These are phyloP conservation scores for Aspergillus calidoustus DNA, from an alignment of 2,329 filamentous ascomycete species.

Conservation along the genomic window DNA sequence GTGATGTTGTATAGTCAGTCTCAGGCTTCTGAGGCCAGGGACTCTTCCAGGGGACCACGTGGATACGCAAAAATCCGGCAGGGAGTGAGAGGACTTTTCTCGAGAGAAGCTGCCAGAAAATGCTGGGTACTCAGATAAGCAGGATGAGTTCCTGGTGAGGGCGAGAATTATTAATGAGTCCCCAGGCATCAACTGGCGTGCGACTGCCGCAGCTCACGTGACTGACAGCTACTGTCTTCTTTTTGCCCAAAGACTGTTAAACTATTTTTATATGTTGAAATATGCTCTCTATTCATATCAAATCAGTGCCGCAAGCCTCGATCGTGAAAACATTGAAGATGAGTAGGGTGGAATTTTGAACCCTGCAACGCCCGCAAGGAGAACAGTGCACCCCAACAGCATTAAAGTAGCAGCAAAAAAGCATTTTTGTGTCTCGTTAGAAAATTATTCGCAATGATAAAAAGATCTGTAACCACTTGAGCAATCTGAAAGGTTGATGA, in stretches of 20 bases:
- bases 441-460: not conserved
- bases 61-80: not conserved
- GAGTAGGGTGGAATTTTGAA: too few relatives aligned
- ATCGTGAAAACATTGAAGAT: too few relatives aligned
- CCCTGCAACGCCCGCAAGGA: too few relatives aligned
- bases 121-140: not conserved
- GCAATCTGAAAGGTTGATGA: too few relatives aligned
- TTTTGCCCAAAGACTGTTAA: too few relatives aligned
- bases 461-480: not conserved
- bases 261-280: too few relatives aligned
- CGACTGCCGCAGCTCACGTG: slow-evolving; percentile 7
- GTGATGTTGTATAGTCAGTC: not conserved
- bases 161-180: slow-evolving; percentile 10
- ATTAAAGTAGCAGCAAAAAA: too few relatives aligned
- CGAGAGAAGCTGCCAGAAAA: slow-evolving; percentile 2
- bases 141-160: not conserved
- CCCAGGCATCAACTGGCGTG: slow-evolving; percentile 7
- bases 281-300: too few relatives aligned
- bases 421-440: too few relatives aligned
- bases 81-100: slow-evolving; percentile 1
- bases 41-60: not conserved
- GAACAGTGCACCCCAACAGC: too few relatives aligned
- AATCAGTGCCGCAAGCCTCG: too few relatives aligned
- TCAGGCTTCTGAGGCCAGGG: not conserved
- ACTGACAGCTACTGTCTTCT: not conserved